These are phyloP conservation scores for Nicotiana attenuata DNA, from an alignment of 257 asterid genomes.

Conservation along the genomic window DNA sequence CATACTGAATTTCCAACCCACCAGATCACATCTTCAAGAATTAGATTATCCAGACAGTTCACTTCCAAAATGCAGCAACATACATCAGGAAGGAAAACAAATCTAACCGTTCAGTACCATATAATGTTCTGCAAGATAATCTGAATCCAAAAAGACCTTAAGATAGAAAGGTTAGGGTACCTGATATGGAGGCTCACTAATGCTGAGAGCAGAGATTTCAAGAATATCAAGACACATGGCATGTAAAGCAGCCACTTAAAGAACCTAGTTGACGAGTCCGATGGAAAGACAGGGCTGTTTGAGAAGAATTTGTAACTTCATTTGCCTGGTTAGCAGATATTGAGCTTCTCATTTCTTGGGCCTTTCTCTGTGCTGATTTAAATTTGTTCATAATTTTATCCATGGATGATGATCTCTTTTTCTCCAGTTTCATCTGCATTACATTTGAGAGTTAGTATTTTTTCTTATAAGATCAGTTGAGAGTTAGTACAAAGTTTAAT, in stretches of 20 bases:
- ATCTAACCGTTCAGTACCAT: neutral
- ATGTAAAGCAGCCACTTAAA: conserved; percentile 34
- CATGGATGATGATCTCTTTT: conserved; percentile 61
- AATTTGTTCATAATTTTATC: conserved; percentile 62
- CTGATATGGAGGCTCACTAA: neutral
- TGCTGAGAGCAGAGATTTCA: neutral
- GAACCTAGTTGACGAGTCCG: conserved; percentile 26
- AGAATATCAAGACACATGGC: conserved; percentile 17
- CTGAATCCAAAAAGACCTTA: neutral
- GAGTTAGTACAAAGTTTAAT: neutral
- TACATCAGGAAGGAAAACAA: neutral
- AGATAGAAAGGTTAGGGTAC: neutral
- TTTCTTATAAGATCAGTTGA: neutral
- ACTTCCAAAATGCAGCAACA: neutral
- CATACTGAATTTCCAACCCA: neutral
- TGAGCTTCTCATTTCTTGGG: conserved; percentile 54
- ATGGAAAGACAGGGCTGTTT: conserved; percentile 17
- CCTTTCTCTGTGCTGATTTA: conserved; percentile 47
- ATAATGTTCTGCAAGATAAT: neutral
- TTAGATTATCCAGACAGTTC: neutral
- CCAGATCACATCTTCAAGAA: neutral
- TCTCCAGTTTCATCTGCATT: conserved; percentile 67
- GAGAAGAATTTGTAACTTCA: conserved; percentile 17
- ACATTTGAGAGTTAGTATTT: neutral
- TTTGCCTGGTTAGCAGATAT: conserved; percentile 21